phyloP scores from a whole-genome alignment of 83 land plant genomes.

The Larix sibirica region DNA sequence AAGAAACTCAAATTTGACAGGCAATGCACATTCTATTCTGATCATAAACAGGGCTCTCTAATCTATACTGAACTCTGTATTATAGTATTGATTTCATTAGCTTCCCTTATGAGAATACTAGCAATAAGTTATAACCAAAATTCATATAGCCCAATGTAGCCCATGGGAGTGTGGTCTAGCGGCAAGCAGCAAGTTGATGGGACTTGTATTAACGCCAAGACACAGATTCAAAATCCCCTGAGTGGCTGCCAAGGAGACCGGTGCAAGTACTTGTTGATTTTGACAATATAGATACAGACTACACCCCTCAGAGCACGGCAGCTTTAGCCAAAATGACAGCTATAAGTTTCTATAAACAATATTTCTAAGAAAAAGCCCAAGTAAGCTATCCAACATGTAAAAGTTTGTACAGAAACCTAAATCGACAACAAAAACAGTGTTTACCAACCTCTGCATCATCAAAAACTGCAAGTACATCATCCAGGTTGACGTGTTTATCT shows the following conservation, averaged over 20 bases:
- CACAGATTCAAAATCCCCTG: too few species aligned
- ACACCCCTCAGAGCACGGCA: too few species aligned
- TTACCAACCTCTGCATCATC: conserved; percentile 82
- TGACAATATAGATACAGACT: too few species aligned
- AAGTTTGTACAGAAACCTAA: neutral
- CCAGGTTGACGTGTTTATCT: conserved; percentile 80
- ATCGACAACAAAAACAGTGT: neutral
- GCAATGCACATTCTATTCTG: neutral
- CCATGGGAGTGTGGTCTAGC: too few species aligned
- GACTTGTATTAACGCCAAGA: too few species aligned
- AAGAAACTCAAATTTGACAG: neutral
- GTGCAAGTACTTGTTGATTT: too few species aligned
- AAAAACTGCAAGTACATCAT: conserved; percentile 91
- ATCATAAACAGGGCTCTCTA: neutral
- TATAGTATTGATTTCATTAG: neutral
- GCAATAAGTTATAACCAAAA: neutral
- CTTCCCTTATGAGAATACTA: neutral
- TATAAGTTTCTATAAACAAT: too few species aligned
- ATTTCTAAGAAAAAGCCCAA: neutral
- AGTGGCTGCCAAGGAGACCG: too few species aligned
- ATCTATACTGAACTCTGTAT: neutral
- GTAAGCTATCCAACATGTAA: neutral
- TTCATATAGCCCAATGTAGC: too few species aligned
- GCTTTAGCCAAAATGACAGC: too few species aligned
- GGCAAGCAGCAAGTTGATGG: too few species aligned